Conservation (phyloP, 805 yeast species). For the Kurtzmaniella cleridarum region DNA sequence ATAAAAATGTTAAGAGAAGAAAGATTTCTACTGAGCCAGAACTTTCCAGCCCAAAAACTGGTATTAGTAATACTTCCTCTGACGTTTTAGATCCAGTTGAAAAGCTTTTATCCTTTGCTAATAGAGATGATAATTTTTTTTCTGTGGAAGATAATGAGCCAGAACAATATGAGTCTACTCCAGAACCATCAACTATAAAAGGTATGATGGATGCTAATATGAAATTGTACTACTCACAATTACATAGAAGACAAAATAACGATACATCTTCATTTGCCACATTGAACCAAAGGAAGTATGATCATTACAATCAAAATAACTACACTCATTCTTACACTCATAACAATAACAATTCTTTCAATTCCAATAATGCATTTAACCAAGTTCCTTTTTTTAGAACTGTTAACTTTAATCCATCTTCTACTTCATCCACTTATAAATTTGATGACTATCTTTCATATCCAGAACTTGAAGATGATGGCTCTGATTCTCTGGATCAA, state of each 20-base stretch:
- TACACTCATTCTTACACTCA: neutral
- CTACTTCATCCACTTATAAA: conserved; percentile 16
- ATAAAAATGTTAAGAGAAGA: conserved; percentile 1
- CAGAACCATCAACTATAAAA: conserved; percentile 18
- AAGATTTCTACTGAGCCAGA: neutral
- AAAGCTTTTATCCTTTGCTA: conserved; percentile 32
- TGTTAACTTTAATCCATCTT: conserved; percentile 29
- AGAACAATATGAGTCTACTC: conserved; percentile 8
- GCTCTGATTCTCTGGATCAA: conserved; percentile 7
- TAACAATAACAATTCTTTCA: neutral
- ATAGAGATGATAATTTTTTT: conserved; percentile 21
- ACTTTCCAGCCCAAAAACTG: neutral
- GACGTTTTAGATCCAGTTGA: conserved; percentile 34
- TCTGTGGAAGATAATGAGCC: conserved; percentile 16
- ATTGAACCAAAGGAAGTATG: conserved; percentile 15
- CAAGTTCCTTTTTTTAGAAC: conserved; percentile 31
- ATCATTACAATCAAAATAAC: neutral
- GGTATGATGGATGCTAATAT: conserved; percentile 36
- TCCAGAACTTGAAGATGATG: conserved; percentile 19
- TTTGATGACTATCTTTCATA: conserved; percentile 33
- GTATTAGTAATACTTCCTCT: neutral
- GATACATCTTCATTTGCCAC: conserved; percentile 30
- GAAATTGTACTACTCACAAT: conserved; percentile 23
- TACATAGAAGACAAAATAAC: conserved; percentile 16
- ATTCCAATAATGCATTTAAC: neutral